Conservation (phyloP, 225 moss, liverwort and hornwort genomes). For the Pseudisothecium myosuroides region DNA sequence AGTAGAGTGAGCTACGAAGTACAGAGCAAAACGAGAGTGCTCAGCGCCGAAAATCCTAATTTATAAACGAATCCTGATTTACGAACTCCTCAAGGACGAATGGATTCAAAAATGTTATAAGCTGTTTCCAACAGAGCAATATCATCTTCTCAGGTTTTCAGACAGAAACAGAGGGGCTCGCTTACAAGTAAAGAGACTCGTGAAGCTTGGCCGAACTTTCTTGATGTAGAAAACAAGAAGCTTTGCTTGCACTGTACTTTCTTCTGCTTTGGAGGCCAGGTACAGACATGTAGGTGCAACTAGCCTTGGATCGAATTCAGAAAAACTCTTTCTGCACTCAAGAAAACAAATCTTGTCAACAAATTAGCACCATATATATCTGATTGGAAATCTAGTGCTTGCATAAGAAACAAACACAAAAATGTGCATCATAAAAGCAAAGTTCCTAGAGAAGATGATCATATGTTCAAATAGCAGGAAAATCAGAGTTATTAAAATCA, state of each 20-base stretch:
- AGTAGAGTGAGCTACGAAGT: background rate
- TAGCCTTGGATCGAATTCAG: constrained; percentile 87
- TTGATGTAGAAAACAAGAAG: constrained; percentile 58
- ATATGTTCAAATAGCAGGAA: background rate
- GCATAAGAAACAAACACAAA: background rate
- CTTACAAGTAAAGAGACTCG: constrained; percentile 23
- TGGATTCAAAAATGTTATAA: background rate
- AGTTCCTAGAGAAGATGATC: background rate
- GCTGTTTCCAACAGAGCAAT: background rate
- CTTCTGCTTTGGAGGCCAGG: constrained; percentile 94
- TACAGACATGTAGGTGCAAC: constrained; percentile 98
- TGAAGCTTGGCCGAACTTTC: constrained; percentile 39
- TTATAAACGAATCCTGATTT: too few species aligned
- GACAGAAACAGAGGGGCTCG: background rate
- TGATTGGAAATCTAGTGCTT: background rate
- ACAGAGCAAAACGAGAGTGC: background rate
- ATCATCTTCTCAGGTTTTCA: background rate
- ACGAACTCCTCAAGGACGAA: background rate
- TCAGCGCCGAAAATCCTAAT: background rate
- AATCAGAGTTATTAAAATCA: background rate
- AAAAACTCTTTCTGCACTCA: constrained; percentile 71
- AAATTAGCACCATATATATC: background rate
- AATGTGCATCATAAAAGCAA: background rate
- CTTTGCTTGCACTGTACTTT: constrained; percentile 94
- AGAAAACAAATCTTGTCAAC: background rate